Conservation (phyloP, 2,329 filamentous ascomycete species). For the Phoma sp. region DNA sequence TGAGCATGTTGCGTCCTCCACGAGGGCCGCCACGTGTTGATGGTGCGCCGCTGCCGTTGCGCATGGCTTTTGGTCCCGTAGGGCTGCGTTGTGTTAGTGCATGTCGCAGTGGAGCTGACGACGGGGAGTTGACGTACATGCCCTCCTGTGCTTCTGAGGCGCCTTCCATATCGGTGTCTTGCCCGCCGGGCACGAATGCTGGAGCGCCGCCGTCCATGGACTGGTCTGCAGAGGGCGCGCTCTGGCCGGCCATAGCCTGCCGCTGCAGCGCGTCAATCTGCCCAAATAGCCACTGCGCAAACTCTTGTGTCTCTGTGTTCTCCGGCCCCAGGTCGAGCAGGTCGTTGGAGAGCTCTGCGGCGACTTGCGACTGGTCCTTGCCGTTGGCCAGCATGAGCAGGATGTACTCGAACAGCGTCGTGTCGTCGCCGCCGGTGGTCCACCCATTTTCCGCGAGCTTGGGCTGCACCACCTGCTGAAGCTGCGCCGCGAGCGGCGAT, state of each 20-base stretch:
- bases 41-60: constrained; percentile 65
- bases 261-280: constrained; percentile 75
- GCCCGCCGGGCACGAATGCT: constrained; percentile 45
- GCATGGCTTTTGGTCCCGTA: constrained; percentile 94
- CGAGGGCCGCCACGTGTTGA: constrained; percentile 53
- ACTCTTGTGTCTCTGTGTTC: constrained; percentile 81
- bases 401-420: constrained; percentile 92
- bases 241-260: constrained; percentile 60
- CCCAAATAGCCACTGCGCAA: constrained; percentile 92
- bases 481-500: constrained; percentile 83
- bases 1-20: constrained; percentile 78
- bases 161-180: constrained; percentile 77
- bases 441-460: constrained; percentile 94
- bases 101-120: constrained; percentile 1
- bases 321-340: constrained; percentile 83
- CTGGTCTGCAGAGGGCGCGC: constrained; percentile 27
- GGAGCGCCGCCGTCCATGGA: constrained; percentile 33
- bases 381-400: constrained; percentile 97
- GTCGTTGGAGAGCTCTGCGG: constrained; percentile 85
- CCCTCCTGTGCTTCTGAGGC: constrained; percentile 53
- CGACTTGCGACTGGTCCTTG: constrained; percentile 89
- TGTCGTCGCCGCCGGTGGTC: constrained; percentile 81
- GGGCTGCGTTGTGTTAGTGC: constrained; percentile 68
- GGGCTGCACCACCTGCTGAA: constrained; percentile 82
- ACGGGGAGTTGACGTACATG: constrained; percentile 50